Conservation (phyloP, 305 asterid species). For the Solanum hybrid region DNA sequence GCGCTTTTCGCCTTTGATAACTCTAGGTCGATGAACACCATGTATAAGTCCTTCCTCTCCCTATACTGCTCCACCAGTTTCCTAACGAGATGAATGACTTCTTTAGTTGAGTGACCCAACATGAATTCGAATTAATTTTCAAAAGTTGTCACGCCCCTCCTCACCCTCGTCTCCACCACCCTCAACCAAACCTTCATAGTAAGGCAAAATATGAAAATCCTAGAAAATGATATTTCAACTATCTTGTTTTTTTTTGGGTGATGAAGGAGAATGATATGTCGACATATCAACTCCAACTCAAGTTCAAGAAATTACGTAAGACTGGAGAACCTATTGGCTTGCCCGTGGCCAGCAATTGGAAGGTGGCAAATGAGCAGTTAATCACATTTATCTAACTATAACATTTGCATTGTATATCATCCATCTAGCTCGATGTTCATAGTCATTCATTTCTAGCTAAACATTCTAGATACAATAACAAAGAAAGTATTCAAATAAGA, state of each 20-base stretch:
- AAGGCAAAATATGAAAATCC: not conserved
- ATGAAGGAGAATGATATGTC: not conserved
- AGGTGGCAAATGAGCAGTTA: not conserved
- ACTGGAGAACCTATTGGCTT: not conserved
- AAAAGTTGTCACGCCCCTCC: not conserved
- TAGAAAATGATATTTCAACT: not conserved
- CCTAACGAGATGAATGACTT: not conserved
- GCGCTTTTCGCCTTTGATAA: not conserved
- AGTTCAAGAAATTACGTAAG: not conserved
- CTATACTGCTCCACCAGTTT: not conserved
- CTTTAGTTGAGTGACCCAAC: not conserved
- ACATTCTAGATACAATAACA: not conserved
- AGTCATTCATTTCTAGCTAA: not conserved
- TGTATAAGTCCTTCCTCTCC: not conserved
- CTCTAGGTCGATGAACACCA: not conserved
- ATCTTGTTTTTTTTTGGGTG: not conserved
- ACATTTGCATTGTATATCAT: not conserved
- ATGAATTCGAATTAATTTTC: not conserved
- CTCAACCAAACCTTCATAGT: not conserved
- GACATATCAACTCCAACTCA: not conserved
- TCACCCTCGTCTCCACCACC: not conserved
- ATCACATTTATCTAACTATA: not conserved
- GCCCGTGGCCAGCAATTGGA: not conserved
- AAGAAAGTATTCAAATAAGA: not conserved
- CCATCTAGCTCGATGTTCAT: not conserved